Conservation (phyloP, 2,329 filamentous ascomycete genomes). For the Clarireedia homoeocarpa region DNA sequence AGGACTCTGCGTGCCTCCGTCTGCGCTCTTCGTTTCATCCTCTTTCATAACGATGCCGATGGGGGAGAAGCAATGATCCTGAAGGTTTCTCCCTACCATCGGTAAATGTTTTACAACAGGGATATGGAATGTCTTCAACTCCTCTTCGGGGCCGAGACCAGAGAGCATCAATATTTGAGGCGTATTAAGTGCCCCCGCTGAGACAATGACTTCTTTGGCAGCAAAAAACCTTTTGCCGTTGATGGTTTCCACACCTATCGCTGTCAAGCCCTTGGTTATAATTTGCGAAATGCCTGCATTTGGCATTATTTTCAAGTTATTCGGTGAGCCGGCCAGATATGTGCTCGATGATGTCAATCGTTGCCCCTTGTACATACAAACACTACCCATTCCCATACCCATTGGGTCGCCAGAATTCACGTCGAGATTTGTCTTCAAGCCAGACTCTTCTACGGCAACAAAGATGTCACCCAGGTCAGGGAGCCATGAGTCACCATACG, state of each 20-base stretch:
- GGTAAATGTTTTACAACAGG: slow-evolving; percentile 31
- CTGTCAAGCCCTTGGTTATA: background rate
- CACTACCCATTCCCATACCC: slow-evolving; percentile 42
- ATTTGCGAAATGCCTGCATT: background rate
- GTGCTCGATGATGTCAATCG: slow-evolving; percentile 21
- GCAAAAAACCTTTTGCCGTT: slow-evolving; percentile 13
- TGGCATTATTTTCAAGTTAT: background rate
- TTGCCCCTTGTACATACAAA: slow-evolving; percentile 38
- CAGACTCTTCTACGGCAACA: slow-evolving; percentile 39
- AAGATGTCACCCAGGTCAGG: slow-evolving; percentile 36
- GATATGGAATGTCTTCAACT: slow-evolving; percentile 22
- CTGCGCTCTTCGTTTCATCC: slow-evolving; percentile 30
- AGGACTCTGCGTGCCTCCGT: slow-evolving; percentile 40
- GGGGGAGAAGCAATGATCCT: slow-evolving; percentile 33
- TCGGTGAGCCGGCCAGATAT: background rate
- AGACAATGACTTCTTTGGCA: slow-evolving; percentile 35
- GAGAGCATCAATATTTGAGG: slow-evolving; percentile 40
- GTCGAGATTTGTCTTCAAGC: slow-evolving; percentile 42
- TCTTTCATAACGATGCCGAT: slow-evolving; percentile 32
- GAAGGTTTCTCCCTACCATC: slow-evolving; percentile 34
- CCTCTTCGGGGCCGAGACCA: slow-evolving; percentile 34
- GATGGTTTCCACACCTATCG: background rate
- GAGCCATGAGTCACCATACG: slow-evolving; percentile 40
- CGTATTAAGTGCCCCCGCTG: slow-evolving; percentile 35
- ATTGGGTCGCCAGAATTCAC: slow-evolving; percentile 50